Evolutionary conservation across 352 stramenopile species (phyloP).

Genomic region (Thalassiosira pacifica): DNA sequence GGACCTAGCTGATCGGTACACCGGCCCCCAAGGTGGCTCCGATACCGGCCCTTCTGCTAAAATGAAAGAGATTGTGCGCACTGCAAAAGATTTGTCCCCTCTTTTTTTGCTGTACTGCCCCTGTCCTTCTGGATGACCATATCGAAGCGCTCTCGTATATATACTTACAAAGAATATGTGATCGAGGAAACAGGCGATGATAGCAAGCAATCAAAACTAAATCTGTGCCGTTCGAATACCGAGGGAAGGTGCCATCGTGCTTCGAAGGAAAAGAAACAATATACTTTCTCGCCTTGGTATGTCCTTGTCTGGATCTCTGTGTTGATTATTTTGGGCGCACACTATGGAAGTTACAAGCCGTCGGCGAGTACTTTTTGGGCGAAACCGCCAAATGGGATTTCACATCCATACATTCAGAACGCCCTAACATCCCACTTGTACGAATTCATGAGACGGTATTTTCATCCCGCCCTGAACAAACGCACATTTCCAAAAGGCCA

Average conservation of each 20-base stretch:
- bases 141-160: constrained; percentile 15
- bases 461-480: constrained; percentile 27
- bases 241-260: neutral
- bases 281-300: constrained; percentile 21
- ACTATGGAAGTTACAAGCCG: constrained; percentile 16
- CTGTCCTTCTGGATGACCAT: constrained; percentile 25
- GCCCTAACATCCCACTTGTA: constrained; percentile 27
- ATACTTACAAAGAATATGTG: constrained; percentile 35
- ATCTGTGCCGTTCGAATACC: constrained; percentile 9
- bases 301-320: constrained; percentile 33
- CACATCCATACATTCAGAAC: constrained; percentile 35
- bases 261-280: constrained; percentile 15
- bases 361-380: neutral
- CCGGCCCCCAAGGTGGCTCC: neutral
- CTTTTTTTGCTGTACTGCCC: constrained; percentile 26
- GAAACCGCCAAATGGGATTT: constrained; percentile 12
- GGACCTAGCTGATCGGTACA: constrained; percentile 3
- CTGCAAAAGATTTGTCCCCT: neutral
- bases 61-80: constrained; percentile 17
- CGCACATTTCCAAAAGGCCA: constrained; percentile 6
- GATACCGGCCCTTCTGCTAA: neutral
- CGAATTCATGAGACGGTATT: constrained; percentile 28
- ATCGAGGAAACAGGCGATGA: neutral
- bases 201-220: constrained; percentile 1
- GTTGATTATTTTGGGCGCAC: constrained; percentile 26